Conservation (phyloP, 176 grass and related monocot genomes). For the Paspalum notatum region DNA sequence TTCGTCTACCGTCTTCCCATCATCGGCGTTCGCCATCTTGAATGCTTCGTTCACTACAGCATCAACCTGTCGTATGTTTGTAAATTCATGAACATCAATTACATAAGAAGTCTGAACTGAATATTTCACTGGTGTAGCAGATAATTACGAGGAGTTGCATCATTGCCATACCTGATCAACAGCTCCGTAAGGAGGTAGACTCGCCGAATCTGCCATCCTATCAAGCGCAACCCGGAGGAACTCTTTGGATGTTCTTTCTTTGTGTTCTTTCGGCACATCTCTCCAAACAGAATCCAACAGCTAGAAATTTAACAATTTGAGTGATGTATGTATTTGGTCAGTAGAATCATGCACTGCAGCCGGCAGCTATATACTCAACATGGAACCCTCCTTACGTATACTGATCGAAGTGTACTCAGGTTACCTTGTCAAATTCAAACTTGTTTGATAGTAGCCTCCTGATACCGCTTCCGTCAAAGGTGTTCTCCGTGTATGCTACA, state of each 20-base stretch:
- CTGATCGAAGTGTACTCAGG: neutral
- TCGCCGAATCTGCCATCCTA: conserved; percentile 54
- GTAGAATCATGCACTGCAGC: neutral
- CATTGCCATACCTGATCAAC: conserved; percentile 54
- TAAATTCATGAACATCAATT: neutral
- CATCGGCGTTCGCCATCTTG: conserved; percentile 58
- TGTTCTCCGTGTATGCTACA: conserved; percentile 84
- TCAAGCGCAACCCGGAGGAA: conserved; percentile 65
- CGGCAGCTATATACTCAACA: neutral
- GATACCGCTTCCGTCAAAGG: conserved; percentile 80
- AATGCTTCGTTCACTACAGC: conserved; percentile 66
- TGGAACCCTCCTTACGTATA: neutral
- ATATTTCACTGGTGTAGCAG: neutral
- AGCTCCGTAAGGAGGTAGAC: conserved; percentile 74
- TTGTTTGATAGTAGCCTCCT: conserved; percentile 62
- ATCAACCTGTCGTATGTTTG: conserved; percentile 55
- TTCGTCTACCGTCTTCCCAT: conserved; percentile 61
- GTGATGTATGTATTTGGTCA: neutral
- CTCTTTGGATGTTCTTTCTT: conserved; percentile 53
- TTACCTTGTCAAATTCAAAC: conserved; percentile 73
- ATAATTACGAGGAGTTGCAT: neutral
- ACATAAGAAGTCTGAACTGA: neutral
- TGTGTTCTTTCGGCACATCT: conserved; percentile 58
- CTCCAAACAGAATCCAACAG: conserved; percentile 70
- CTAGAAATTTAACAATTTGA: conserved; percentile 32